Evolutionary conservation across 768 basidiomycete genomes (phyloP).

Genomic region (Podaxis pistillaris): DNA sequence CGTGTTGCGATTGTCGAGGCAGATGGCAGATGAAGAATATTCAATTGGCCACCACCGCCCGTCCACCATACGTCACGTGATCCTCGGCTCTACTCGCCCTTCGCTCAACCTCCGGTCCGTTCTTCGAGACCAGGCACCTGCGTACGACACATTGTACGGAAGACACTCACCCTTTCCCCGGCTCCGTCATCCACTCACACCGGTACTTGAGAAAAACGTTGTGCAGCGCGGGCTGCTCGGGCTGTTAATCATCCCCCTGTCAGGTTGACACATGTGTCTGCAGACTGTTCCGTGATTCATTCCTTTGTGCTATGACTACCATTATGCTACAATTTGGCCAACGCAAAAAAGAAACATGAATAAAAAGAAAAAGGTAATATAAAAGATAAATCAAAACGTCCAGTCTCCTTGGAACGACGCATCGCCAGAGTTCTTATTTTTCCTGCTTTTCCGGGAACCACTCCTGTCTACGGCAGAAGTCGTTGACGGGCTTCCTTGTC

Average conservation of each 20-base stretch:
- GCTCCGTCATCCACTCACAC: no score
- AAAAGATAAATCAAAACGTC: background rate
- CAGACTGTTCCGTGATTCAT: no score
- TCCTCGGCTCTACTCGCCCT: background rate
- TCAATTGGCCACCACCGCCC: background rate
- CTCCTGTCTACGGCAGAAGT: background rate
- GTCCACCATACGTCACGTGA: background rate
- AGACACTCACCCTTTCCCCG: no score
- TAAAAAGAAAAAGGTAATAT: background rate
- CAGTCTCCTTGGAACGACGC: background rate
- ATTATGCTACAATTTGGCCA: background rate
- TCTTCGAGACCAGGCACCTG: no score
- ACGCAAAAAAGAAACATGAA: background rate
- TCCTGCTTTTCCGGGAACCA: background rate
- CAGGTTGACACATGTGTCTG: no score
- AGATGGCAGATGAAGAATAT: conserved; percentile 2
- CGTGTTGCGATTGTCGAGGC: conserved; percentile 3
- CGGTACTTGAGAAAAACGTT: no score
- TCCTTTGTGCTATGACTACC: background rate
- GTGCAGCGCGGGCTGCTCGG: no score
- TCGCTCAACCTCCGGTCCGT: background rate
- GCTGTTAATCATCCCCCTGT: no score
- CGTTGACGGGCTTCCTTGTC: background rate
- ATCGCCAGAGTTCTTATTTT: background rate
- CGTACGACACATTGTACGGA: no score